Evolutionary conservation across 2,329 filamentous ascomycete genomes (phyloP), one percentile per base, ranked within the genome.

Genomic region (Aspergillus japonicus): DNA sequence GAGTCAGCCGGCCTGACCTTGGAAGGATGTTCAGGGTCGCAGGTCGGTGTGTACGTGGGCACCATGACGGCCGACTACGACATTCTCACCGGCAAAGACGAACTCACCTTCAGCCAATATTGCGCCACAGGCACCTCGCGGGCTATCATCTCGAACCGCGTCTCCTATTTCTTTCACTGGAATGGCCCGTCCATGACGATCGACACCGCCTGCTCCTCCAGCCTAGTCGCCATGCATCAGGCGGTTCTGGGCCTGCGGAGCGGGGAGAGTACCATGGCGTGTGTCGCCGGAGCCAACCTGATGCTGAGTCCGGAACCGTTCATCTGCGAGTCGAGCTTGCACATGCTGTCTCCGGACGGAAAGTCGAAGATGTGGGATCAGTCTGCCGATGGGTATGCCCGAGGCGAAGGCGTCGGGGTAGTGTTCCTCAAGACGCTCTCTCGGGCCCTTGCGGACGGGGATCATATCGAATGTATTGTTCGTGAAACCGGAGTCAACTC

Each of bases 181-280:
- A 39, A 29, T 6, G 61, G 77, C 0, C 73, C 77, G 0, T 70
- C 64, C 6, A 69, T 78, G 63, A 77, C 75, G 0, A 69, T 80
- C 21, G 77, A 80, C 29, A 80, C 78, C 0, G 78, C 77, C 2
- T 80, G 78, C 55, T 78, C 75, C 0, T 75, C 75, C 0, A 72
- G 68, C 53, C 58, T 80, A 2, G 62, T 71, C 16, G 69, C 71
- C 3, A 47, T 73, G 1, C 69, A 73, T 53, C 61, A 64, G 7
- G 71, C 69, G 3, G 65, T 69, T 10, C 66, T 70, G 26, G 58
- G 42, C 8, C 47, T 74, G 1, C 62, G 66, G 1, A 58, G n/a
- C 10, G 68, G 71, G 3, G 66, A 70, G 21, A 64, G 63, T 8
- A 52, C 55, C 2, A 54, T 67, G 4, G 61, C 61, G 16, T 23